Conservation (phyloP, 148 eudicot species). For the Linanthus parryae region DNA sequence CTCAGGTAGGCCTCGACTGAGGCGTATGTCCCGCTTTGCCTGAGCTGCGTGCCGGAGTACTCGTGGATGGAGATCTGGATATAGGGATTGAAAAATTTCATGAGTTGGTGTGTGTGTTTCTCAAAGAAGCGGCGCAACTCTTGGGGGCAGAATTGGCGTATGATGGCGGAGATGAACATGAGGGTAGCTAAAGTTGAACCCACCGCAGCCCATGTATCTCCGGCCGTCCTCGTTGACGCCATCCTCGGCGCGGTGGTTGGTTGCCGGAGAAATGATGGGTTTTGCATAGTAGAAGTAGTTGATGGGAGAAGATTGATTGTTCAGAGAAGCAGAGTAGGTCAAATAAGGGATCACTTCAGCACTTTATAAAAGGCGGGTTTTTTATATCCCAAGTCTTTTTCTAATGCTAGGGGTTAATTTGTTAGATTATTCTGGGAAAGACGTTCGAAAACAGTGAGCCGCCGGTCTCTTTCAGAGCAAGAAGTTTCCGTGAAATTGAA, state of each 20-base stretch:
- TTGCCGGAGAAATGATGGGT: too few species aligned
- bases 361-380: too few species aligned
- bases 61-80: slow-evolving; percentile 32
- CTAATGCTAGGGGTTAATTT: too few species aligned
- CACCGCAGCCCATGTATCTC: slow-evolving; percentile 22
- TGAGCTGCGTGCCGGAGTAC: slow-evolving; percentile 19
- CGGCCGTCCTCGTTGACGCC: slow-evolving; percentile 2
- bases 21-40: slow-evolving; percentile 31
- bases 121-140: slow-evolving; percentile 24
- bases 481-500: too few species aligned
- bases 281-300: too few species aligned
- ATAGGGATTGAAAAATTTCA: slow-evolving; percentile 25
- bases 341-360: too few species aligned
- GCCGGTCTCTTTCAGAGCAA: too few species aligned
- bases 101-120: slow-evolving; percentile 8
- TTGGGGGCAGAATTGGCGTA: slow-evolving; percentile 35
- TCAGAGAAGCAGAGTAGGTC: too few species aligned
- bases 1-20: slow-evolving; percentile 37
- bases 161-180: slow-evolving; percentile 42
- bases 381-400: too few species aligned
- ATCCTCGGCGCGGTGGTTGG: not conserved
- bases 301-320: too few species aligned
- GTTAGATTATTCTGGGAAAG: too few species aligned
- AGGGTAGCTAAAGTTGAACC: slow-evolving; percentile 39
- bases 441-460: too few species aligned